A percentile compares a stretch with the other conserved stretches of the same genome.
phyloP scores from a whole-genome alignment of 2,329 filamentous ascomycete species.

The Penicillium aurantiogriseum region DNA sequence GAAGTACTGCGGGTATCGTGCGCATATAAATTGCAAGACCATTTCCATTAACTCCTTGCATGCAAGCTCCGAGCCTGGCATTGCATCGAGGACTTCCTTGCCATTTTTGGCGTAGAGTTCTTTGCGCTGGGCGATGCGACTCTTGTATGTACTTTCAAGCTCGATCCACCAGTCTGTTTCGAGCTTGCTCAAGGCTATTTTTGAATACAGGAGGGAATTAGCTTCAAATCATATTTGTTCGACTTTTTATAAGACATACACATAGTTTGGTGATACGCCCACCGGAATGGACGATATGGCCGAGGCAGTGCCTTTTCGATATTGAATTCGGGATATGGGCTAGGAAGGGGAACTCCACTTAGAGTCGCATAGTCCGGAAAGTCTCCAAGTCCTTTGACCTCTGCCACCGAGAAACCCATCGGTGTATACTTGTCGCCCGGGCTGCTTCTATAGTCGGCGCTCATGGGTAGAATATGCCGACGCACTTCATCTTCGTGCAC shows the following conservation, averaged over 20 bases:
- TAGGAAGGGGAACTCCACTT: conserved; percentile 70
- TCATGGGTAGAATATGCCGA: conserved; percentile 42
- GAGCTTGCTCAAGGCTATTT: conserved; percentile 69
- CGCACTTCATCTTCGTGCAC: conserved; percentile 35
- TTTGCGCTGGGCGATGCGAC: conserved; percentile 67
- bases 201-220: not conserved
- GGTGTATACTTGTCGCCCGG: conserved; percentile 53
- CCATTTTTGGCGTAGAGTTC: conserved; percentile 64
- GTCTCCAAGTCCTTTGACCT: conserved; percentile 68
- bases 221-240: not conserved
- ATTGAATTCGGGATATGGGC: conserved; percentile 63
- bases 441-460: conserved; percentile 39
- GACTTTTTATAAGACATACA: conserved; percentile 54
- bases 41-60: conserved; percentile 90
- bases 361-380: conserved; percentile 77
- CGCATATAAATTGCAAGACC: conserved; percentile 73
- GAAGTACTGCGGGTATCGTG: conserved; percentile 76
- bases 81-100: conserved; percentile 60
- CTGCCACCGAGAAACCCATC: conserved; percentile 67
- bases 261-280: conserved; percentile 89
- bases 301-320: conserved; percentile 66
- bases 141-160: conserved; percentile 69
- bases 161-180: conserved; percentile 89
- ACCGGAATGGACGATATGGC: conserved; percentile 78
- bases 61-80: conserved; percentile 74